Evolutionary conservation across 106 monocot genomes (phyloP).

Genomic region (Dendrobium nobile): DNA sequence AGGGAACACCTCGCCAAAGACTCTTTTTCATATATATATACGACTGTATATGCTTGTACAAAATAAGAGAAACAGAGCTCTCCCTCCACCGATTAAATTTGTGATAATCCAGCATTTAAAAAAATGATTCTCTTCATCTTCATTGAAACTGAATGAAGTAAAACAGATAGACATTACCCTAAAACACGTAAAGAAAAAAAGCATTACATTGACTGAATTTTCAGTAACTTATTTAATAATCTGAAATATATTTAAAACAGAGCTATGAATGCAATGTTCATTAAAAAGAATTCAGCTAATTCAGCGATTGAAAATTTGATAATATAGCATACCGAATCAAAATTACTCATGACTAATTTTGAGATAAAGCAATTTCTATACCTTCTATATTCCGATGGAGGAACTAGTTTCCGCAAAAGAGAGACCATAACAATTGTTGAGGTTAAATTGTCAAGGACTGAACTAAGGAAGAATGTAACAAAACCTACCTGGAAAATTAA

Average conservation of each 20-base stretch:
- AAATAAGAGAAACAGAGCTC: no score
- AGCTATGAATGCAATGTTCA: not conserved
- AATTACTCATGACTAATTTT: not conserved
- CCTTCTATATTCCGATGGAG: constrained; percentile 97
- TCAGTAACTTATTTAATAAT: not conserved
- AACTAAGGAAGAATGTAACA: constrained; percentile 92
- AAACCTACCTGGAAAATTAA: constrained; percentile 73
- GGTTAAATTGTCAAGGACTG: constrained; percentile 94
- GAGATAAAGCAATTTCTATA: constrained; percentile 25
- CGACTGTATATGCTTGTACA: no score
- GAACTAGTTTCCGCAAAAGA: constrained; percentile 79
- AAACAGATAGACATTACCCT: not conserved
- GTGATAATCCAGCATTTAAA: not conserved
- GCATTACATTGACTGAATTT: no score
- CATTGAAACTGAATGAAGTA: not conserved
- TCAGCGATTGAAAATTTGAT: not conserved
- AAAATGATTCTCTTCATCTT: not conserved
- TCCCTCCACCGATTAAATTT: not conserved
- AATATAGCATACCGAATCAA: not conserved
- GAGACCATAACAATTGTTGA: constrained; percentile 99
- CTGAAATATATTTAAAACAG: not conserved
- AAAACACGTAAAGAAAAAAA: not conserved
- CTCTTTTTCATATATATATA: no score
- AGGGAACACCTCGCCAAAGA: no score
- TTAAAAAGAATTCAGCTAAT: not conserved